Conservation (phyloP, 495 filamentous ascomycete genomes). For the Chaetomium tenue region DNA sequence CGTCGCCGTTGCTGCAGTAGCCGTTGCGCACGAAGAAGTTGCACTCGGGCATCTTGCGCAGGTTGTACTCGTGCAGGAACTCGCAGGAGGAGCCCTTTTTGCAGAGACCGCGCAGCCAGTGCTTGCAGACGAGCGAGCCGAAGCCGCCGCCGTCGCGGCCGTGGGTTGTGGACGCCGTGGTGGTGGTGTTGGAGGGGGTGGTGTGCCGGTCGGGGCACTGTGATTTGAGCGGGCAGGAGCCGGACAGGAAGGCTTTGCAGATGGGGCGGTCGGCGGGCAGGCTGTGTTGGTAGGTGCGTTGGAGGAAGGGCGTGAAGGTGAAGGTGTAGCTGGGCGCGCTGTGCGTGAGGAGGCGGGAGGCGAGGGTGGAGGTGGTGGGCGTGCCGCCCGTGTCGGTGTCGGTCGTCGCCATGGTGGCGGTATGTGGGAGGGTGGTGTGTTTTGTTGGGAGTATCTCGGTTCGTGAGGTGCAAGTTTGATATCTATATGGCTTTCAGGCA, state of each 20-base stretch:
- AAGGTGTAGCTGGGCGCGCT: conserved; percentile 60
- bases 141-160: conserved; percentile 42
- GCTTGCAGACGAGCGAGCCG: conserved; percentile 87
- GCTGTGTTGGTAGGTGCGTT: conserved; percentile 71
- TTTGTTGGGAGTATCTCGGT: background rate
- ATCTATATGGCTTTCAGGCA: background rate
- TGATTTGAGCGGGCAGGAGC: conserved; percentile 74
- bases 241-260: conserved; percentile 71
- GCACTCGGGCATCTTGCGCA: conserved; percentile 96
- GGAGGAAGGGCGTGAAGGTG: conserved; percentile 72
- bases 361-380: conserved; percentile 35
- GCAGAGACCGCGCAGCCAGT: conserved; percentile 95
- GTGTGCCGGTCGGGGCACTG: conserved; percentile 64
- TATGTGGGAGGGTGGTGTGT: background rate
- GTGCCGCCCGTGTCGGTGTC: background rate
- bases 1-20: conserved; percentile 93
- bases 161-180: background rate
- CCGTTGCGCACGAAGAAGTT: conserved; percentile 85
- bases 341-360: conserved; percentile 52
- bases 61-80: conserved; percentile 97
- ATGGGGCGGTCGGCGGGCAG: conserved; percentile 68
- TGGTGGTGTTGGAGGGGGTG: background rate
- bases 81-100: conserved; percentile 96
- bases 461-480: background rate
- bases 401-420: conserved; percentile 17